A percentile compares a stretch with the other conserved stretches of the same genome.
These are phyloP conservation scores for Monilinia polystroma DNA, from an alignment of 2,329 filamentous ascomycete genomes.

Conservation along the genomic window DNA sequence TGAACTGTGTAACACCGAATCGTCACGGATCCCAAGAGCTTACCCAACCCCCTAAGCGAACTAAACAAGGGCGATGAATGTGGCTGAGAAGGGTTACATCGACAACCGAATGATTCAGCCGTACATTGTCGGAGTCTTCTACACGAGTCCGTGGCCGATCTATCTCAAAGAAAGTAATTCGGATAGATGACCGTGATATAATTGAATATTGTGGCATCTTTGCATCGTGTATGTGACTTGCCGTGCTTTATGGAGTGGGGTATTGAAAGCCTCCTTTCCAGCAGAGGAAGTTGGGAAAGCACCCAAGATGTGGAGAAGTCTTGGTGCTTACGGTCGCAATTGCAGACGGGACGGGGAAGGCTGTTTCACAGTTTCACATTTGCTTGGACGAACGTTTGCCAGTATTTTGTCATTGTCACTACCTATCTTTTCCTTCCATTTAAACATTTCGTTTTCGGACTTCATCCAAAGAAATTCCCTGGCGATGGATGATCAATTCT, in stretches of 20 bases:
- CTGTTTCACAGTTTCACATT: background rate
- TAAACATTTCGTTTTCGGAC: too few relatives aligned
- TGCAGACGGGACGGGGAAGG: background rate
- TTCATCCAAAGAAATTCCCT: too few relatives aligned
- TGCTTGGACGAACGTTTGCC: background rate
- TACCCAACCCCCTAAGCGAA: background rate
- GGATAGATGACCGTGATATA: background rate
- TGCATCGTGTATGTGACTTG: constrained; percentile 2
- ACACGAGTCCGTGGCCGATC: background rate
- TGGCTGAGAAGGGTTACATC: constrained; percentile 12
- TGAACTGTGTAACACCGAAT: too few relatives aligned
- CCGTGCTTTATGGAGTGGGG: background rate
- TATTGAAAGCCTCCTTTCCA: background rate
- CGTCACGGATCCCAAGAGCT: too few relatives aligned
- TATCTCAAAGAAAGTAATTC: background rate
- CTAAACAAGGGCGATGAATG: background rate
- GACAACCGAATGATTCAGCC: background rate
- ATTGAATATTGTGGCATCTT: background rate
- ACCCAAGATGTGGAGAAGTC: background rate
- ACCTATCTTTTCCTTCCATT: too few relatives aligned
- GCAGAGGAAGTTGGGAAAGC: constrained; percentile 2
- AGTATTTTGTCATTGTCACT: too few relatives aligned
- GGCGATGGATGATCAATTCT: too few relatives aligned
- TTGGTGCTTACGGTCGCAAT: background rate
- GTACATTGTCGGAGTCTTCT: background rate